Conservation (phyloP, 441 rosid genomes). For the Sinapis alba region DNA sequence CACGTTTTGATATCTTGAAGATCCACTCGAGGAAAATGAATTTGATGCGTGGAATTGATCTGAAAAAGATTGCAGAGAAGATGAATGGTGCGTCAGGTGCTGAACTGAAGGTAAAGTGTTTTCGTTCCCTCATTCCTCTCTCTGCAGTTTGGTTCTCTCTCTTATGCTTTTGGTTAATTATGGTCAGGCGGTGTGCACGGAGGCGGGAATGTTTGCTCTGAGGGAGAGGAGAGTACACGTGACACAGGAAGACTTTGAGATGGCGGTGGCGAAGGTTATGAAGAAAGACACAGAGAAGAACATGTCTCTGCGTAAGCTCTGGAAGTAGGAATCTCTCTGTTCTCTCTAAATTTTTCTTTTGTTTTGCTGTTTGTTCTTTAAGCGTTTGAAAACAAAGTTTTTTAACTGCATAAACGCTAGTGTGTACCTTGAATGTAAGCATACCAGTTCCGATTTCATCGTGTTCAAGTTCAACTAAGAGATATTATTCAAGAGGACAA, state of each 20-base stretch:
- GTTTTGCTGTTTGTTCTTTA: slow-evolving; percentile 12
- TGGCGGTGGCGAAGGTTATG: slow-evolving; percentile 94
- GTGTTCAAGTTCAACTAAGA: neutral
- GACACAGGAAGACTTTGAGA: slow-evolving; percentile 85
- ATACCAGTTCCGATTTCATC: neutral
- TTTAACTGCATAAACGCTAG: neutral
- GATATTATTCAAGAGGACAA: neutral
- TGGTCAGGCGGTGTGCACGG: slow-evolving; percentile 82
- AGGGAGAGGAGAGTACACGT: slow-evolving; percentile 89
- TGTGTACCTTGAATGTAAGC: neutral
- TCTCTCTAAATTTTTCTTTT: slow-evolving; percentile 4
- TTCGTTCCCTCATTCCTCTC: neutral
- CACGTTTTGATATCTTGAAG: slow-evolving; percentile 79
- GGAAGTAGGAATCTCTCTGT: slow-evolving; percentile 52
- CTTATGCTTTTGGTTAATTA: neutral
- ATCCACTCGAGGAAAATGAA: slow-evolving; percentile 90
- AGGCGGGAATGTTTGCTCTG: slow-evolving; percentile 87
- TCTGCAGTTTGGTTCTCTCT: neutral
- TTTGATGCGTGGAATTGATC: slow-evolving; percentile 86
- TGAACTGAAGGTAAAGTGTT: slow-evolving; percentile 70
- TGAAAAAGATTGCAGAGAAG: slow-evolving; percentile 90
- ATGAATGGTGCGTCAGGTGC: slow-evolving; percentile 97
- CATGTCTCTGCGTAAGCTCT: slow-evolving; percentile 88
- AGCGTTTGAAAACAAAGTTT: slow-evolving; percentile 7
- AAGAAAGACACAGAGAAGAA: slow-evolving; percentile 96